Conservation (phyloP, 2,329 filamentous ascomycete species). For the Aspergillus ochraceoroseus region DNA sequence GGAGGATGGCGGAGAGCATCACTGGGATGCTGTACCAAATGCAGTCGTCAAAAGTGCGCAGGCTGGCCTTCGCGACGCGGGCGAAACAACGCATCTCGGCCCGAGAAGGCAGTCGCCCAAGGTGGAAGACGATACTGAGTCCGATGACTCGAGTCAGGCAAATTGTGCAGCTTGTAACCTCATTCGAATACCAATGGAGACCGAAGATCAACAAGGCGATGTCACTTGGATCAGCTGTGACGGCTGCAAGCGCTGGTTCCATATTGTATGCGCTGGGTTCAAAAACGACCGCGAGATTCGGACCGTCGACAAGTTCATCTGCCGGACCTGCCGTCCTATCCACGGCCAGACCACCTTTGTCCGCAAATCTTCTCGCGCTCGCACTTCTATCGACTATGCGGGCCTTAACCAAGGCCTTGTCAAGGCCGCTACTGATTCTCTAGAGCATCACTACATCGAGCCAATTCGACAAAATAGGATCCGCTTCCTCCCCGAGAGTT, state of each 20-base stretch:
- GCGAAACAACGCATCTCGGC: slow-evolving; percentile 5
- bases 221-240: slow-evolving; percentile 63
- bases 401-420: slow-evolving; percentile 62
- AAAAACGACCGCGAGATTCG: slow-evolving; percentile 60
- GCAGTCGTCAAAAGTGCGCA: slow-evolving; percentile 12
- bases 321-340: slow-evolving; percentile 53
- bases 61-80: slow-evolving; percentile 11
- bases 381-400: slow-evolving; percentile 64
- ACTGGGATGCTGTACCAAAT: slow-evolving; percentile 15
- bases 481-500: slow-evolving; percentile 56
- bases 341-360: slow-evolving; percentile 63
- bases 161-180: slow-evolving; percentile 56
- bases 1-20: slow-evolving; percentile 14
- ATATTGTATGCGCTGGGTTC: slow-evolving; percentile 63
- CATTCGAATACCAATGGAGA: slow-evolving; percentile 49
- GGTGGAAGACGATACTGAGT: slow-evolving; percentile 26
- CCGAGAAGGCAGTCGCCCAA: slow-evolving; percentile 23
- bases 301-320: slow-evolving; percentile 65
- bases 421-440: slow-evolving; percentile 59
- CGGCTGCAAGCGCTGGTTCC: slow-evolving; percentile 64
- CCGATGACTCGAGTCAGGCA: slow-evolving; percentile 38
- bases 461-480: slow-evolving; percentile 62
- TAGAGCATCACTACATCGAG: slow-evolving; percentile 64
- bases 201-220: slow-evolving; percentile 52
- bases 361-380: slow-evolving; percentile 60